Evolutionary conservation across 2,329 filamentous ascomycete species (phyloP).

Genomic region (Arthrobotrys iridis): DNA sequence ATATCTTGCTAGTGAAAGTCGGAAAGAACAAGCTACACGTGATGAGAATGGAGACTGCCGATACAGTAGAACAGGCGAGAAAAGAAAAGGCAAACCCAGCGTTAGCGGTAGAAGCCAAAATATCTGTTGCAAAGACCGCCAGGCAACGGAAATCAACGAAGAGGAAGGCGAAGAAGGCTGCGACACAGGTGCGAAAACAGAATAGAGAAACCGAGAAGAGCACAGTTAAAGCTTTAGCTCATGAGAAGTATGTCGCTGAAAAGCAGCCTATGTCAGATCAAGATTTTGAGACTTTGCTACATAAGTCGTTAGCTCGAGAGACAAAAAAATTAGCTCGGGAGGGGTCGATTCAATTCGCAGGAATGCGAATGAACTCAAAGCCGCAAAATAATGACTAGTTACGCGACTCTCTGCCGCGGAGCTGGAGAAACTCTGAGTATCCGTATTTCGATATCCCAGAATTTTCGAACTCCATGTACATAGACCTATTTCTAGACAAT

Average conservation of each 20-base stretch:
- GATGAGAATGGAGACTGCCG: slow-evolving; percentile 2
- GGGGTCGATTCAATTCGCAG: neutral
- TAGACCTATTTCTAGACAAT: too few species aligned
- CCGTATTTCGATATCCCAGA: too few species aligned
- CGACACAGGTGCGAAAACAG: neutral
- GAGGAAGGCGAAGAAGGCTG: slow-evolving; percentile 6
- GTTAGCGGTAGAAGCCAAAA: neutral
- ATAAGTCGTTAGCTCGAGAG: neutral
- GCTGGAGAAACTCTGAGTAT: too few species aligned
- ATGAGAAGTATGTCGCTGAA: neutral
- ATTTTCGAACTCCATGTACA: too few species aligned
- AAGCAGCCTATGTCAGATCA: neutral
- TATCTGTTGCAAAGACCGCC: neutral
- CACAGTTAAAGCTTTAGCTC: neutral
- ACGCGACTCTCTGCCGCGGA: too few species aligned
- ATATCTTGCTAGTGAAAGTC: slow-evolving; percentile 32
- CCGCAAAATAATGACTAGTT: too few species aligned
- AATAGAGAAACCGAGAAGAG: neutral
- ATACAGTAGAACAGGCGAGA: neutral
- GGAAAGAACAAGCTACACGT: slow-evolving; percentile 43
- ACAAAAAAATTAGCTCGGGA: neutral
- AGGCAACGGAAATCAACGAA: slow-evolving; percentile 2
- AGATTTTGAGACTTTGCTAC: neutral
- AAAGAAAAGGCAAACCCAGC: slow-evolving; percentile 8
- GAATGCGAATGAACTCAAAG: neutral